Base-by-base conservation (phyloP, 345 rosid genomes). In the Linum usitatissimum region DNA sequence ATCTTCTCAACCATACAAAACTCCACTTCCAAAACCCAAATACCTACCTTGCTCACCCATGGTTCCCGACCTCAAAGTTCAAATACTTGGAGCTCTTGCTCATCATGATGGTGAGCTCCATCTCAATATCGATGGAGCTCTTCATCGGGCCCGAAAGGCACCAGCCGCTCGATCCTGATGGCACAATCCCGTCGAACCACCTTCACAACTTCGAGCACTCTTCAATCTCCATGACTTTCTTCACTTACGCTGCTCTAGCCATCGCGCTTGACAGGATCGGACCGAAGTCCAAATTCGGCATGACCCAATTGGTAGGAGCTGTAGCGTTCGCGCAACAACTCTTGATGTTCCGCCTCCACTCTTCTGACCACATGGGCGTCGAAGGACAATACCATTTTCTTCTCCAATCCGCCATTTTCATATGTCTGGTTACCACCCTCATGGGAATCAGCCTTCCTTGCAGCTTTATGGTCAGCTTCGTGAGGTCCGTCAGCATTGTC, bases 121-220 rank as follows among this genome's bases (percentile, higher is more conserved):
- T 85, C 28, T 91, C 95, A 31, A 65, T 91, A 6, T 75, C 84
- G n/a, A 81, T 86, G 73, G 96, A 91, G 64, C 90, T 91, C 59
- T 83, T 91, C 61, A 76, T 91, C 34, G 84, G 92, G 3, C 96
- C 88, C 0, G 63, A 60, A 56, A 80, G 70, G n/a, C 95, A 88
- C 74, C 95, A 85, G 15, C 98, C 95, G 15, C 75, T 91, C 20
- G 92, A 88, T 69, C 21, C 76, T 0, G 96, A 88, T 53, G 87
- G 90, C 36, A 85, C 96, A 62, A 85, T 88, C 39, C 92, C 96
- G 18, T 78, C 90, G n/a, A 80, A 78, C 75, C 96, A 91, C 73
- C 90, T 88, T 51, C 95, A 81, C 70, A 91, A 91, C 80, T 82
- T 86, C 56, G 96, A 91, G 60, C 98, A 91, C 71, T 78, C 96